Evolutionary conservation across 1,284 basidiomycete species (phyloP).

Genomic region (Ceratobasidium sp.): DNA sequence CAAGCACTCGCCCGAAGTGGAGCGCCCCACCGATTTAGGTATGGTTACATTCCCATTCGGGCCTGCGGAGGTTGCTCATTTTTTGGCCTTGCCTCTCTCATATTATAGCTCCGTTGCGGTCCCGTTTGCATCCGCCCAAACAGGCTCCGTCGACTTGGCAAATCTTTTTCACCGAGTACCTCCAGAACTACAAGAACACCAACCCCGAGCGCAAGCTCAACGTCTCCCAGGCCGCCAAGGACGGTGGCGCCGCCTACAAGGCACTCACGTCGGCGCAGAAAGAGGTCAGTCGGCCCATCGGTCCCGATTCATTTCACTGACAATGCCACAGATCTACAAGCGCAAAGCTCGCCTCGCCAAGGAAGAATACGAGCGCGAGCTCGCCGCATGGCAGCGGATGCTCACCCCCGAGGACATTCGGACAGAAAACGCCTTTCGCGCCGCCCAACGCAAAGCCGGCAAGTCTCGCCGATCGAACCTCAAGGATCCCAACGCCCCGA

Average conservation of each 20-base stretch:
- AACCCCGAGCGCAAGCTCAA: constrained; percentile 78
- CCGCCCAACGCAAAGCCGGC: constrained; percentile 93
- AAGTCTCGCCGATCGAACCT: constrained; percentile 95
- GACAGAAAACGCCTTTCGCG: constrained; percentile 90
- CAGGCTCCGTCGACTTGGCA: constrained; percentile 97
- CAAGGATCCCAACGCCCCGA: constrained; percentile 96
- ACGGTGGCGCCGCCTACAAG: constrained; percentile 92
- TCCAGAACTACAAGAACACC: constrained; percentile 84
- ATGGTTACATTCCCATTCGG: constrained; percentile 34
- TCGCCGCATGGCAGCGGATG: constrained; percentile 86
- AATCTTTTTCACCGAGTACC: constrained; percentile 96
- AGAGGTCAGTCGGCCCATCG: constrained; percentile 66
- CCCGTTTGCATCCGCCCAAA: constrained; percentile 85
- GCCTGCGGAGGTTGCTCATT: constrained; percentile 50
- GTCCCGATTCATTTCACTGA: constrained; percentile 18
- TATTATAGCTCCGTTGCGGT: constrained; percentile 54
- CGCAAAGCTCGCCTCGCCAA: constrained; percentile 85
- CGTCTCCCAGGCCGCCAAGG: constrained; percentile 95
- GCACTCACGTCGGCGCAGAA: constrained; percentile 82
- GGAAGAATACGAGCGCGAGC: constrained; percentile 84
- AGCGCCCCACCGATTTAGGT: constrained; percentile 32
- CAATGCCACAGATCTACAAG: constrained; percentile 75
- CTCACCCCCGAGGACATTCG: constrained; percentile 96
- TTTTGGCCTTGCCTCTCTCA: constrained; percentile 54
- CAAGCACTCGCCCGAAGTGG: constrained; percentile 31